Percentiles rank a stretch among this genome's conserved stretches.
phyloP scores from a whole-genome alignment of 169 alveolate genomes.

The Cryptosporidium sp. region DNA sequence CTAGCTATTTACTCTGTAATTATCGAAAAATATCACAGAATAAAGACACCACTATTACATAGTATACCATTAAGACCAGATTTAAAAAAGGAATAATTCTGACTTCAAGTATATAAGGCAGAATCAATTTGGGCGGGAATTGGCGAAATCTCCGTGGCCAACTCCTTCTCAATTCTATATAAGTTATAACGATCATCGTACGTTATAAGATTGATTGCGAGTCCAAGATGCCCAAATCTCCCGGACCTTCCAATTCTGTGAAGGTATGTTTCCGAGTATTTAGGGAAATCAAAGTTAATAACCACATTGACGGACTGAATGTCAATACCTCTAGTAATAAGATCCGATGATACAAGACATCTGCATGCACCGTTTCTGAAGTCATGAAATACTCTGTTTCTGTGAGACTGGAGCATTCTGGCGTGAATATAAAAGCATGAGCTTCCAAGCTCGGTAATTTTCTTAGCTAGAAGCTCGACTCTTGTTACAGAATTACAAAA shows the following conservation, averaged over 20 bases:
- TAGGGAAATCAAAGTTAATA: constrained; percentile 98
- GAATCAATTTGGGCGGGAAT: constrained; percentile 94
- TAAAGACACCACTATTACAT: background rate
- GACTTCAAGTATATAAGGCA: constrained; percentile 87
- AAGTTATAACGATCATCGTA: constrained; percentile 93
- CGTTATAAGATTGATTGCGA: constrained; percentile 96
- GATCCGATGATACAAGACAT: constrained; percentile 91
- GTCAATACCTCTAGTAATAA: constrained; percentile 99
- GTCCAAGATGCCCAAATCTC: constrained; percentile 97
- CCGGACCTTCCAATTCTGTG: constrained; percentile 99
- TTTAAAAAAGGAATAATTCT: background rate
- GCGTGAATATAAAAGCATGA: constrained; percentile 99
- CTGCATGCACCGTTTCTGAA: constrained; percentile 98
- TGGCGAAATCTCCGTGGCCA: constrained; percentile 97
- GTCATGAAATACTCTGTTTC: constrained; percentile 97
- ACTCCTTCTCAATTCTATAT: constrained; percentile 94
- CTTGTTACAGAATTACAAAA: constrained; percentile 98
- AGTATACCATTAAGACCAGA: background rate
- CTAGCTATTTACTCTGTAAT: background rate
- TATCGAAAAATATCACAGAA: background rate
- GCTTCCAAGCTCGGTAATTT: constrained; percentile 98
- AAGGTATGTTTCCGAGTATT: constrained; percentile 94
- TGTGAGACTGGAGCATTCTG: constrained; percentile 95
- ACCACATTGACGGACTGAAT: constrained; percentile 98
- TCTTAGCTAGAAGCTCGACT: constrained; percentile 98